Conservation (phyloP, 352 stramenopile species). For the Globisporangium barbulae region DNA sequence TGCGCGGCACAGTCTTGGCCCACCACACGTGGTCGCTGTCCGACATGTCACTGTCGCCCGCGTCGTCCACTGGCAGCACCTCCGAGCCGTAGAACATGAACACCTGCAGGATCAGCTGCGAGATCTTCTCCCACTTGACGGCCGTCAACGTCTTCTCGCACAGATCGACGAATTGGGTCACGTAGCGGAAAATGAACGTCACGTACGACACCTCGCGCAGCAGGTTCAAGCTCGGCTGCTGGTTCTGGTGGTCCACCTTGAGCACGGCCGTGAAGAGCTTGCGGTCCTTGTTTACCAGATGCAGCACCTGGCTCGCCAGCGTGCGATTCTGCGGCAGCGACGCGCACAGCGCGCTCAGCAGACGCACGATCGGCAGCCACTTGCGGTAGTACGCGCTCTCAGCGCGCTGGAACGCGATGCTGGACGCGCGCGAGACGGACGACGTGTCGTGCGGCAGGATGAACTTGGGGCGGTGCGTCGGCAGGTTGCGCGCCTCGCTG, state of each 20-base stretch:
- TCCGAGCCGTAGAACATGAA: slow-evolving; percentile 64
- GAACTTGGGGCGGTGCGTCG: slow-evolving; percentile 64
- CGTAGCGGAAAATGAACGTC: slow-evolving; percentile 79
- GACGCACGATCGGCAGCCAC: slow-evolving; percentile 68
- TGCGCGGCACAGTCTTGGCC: slow-evolving; percentile 30
- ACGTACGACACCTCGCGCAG: slow-evolving; percentile 73
- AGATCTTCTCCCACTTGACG: slow-evolving; percentile 77
- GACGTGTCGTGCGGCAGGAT: slow-evolving; percentile 37
- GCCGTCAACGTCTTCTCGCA: slow-evolving; percentile 54
- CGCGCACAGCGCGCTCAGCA: slow-evolving; percentile 55
- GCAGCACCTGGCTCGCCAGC: slow-evolving; percentile 52
- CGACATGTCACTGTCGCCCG: slow-evolving; percentile 25
- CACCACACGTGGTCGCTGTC: slow-evolving; percentile 57
- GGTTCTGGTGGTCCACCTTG: slow-evolving; percentile 45
- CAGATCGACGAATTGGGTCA: slow-evolving; percentile 68
- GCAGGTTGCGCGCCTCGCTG: slow-evolving; percentile 53
- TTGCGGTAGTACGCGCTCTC: slow-evolving; percentile 69
- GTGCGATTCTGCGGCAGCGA: slow-evolving; percentile 70
- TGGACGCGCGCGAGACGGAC: slow-evolving; percentile 27
- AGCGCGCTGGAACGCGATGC: slow-evolving; percentile 54
- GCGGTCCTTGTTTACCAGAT: slow-evolving; percentile 59
- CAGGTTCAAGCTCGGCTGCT: slow-evolving; percentile 49
- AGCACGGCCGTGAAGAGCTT: slow-evolving; percentile 69
- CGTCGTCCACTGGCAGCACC: slow-evolving; percentile 35
- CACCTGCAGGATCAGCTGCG: slow-evolving; percentile 60